Conservation (phyloP, 73 alveolate species). For the Paramecium pentaurelia region DNA sequence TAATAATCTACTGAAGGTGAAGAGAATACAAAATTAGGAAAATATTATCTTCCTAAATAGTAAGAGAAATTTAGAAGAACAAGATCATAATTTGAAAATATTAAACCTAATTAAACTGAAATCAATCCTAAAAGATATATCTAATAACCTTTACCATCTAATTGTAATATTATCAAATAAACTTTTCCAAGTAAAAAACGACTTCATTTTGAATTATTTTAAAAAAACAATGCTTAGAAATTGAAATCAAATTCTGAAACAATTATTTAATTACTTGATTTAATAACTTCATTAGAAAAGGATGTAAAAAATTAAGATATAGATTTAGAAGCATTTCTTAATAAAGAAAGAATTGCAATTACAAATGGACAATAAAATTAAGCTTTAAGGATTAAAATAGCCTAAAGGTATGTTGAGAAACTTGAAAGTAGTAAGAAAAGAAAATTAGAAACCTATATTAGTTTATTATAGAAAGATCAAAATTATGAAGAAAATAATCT, state of each 20-base stretch:
- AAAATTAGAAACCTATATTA: not conserved
- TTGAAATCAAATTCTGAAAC: not conserved
- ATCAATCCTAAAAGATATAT: not conserved
- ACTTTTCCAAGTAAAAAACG: not conserved
- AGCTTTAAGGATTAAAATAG: not conserved
- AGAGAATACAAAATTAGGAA: not conserved
- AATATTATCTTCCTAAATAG: not conserved
- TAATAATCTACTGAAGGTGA: not conserved
- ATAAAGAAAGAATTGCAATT: not conserved
- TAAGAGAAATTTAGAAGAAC: not conserved
- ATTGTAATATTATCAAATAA: not conserved
- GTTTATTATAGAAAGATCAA: not conserved
- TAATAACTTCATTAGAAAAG: not conserved
- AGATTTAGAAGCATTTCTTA: not conserved
- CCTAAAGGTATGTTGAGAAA: not conserved
- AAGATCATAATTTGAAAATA: not conserved
- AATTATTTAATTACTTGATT: not conserved
- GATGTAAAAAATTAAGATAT: not conserved
- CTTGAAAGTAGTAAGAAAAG: not conserved
- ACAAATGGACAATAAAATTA: not conserved
- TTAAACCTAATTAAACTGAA: not conserved
- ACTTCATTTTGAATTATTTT: not conserved
- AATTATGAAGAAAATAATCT: not conserved
- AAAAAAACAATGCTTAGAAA: not conserved
- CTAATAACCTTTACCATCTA: not conserved